A percentile compares a stretch with the other conserved stretches of the same genome.
Conservation (phyloP, 2,329 filamentous ascomycete species). For the Nemania bipapillata region DNA sequence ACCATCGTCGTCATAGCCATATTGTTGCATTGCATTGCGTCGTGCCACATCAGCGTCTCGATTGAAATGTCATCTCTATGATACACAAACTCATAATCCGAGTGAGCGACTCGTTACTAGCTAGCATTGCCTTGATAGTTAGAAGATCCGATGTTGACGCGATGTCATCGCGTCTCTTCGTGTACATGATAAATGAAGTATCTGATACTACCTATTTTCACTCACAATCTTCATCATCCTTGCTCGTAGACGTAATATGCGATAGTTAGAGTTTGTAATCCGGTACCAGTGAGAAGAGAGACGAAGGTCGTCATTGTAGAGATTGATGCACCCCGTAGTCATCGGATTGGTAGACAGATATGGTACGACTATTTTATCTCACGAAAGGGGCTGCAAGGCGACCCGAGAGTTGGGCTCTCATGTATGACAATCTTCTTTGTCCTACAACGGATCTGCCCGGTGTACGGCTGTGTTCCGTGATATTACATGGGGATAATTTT, state of each 20-base stretch:
- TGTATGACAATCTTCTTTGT: not conserved
- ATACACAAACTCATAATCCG: not conserved
- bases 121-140: not conserved
- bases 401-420: not conserved
- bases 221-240: not conserved
- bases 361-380: no score
- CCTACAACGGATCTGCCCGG: not conserved
- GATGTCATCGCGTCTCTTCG: conserved; percentile 1
- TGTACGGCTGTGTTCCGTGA: no score
- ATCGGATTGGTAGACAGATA: no score
- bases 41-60: conserved; percentile 11
- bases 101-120: not conserved
- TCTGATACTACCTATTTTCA: not conserved
- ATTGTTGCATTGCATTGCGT: conserved; percentile 2
- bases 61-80: not conserved
- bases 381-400: no score
- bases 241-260: not conserved
- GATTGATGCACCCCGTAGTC: no score
- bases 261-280: no score
- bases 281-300: no score
- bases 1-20: not conserved
- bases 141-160: conserved; percentile 2
- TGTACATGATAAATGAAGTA: conserved; percentile 7
- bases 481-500: no score
- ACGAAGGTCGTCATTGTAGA: not conserved